These are phyloP conservation scores for Fonsecaea nubica DNA, from an alignment of 2,329 filamentous ascomycete genomes.

Conservation along the genomic window DNA sequence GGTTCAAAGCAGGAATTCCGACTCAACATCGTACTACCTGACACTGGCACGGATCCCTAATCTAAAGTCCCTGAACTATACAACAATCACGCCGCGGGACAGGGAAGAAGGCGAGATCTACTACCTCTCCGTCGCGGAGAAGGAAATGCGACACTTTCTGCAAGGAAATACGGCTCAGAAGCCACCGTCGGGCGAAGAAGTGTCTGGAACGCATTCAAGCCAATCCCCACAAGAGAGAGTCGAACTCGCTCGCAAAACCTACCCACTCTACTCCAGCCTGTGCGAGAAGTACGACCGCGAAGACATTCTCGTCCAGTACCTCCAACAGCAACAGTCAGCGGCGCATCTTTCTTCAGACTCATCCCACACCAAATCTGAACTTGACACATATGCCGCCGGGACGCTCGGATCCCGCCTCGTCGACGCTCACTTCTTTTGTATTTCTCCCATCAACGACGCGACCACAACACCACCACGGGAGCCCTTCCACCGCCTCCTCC, in stretches of 20 bases:
- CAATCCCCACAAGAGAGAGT: slow-evolving; percentile 7
- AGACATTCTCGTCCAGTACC: slow-evolving; percentile 29
- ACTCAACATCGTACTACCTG: slow-evolving; percentile 38
- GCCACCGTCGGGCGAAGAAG: background rate
- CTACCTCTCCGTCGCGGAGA: slow-evolving; percentile 83
- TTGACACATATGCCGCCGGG: slow-evolving; percentile 67
- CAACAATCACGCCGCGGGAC: slow-evolving; percentile 72
- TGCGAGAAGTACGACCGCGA: slow-evolving; percentile 74
- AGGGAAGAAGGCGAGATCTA: slow-evolving; percentile 89
- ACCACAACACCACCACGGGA: slow-evolving; percentile 3
- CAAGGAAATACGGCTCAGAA: slow-evolving; percentile 48
- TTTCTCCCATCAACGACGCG: slow-evolving; percentile 44
- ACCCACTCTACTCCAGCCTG: slow-evolving; percentile 75
- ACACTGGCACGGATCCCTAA: slow-evolving; percentile 44
- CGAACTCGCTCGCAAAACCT: slow-evolving; percentile 45
- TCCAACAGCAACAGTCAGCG: slow-evolving; percentile 55
- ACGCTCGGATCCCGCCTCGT: slow-evolving; percentile 82
- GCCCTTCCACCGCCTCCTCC: slow-evolving; percentile 56
- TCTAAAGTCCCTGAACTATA: slow-evolving; percentile 54
- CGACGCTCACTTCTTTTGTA: slow-evolving; percentile 61
- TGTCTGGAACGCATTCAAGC: background rate
- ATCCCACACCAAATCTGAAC: slow-evolving; percentile 25
- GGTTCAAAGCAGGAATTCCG: slow-evolving; percentile 28
- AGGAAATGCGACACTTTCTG: slow-evolving; percentile 68
- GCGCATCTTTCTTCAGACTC: slow-evolving; percentile 41